Conservation (phyloP, 306 rosid genomes). For the Begonia masoniana region DNA sequence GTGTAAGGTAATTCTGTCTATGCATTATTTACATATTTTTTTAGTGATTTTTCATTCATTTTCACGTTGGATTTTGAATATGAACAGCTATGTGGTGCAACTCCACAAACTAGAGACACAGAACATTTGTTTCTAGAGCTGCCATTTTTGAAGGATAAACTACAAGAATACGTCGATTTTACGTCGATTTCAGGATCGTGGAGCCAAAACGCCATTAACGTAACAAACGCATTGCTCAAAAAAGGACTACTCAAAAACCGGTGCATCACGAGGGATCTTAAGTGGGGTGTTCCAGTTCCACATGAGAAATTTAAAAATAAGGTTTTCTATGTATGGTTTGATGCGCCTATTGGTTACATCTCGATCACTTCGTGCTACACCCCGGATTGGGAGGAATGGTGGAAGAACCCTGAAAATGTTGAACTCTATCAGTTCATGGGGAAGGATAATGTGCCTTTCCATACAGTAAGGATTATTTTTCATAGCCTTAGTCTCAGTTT, state of each 20-base stretch:
- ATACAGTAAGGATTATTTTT: constrained; percentile 42
- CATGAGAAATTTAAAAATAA: constrained; percentile 53
- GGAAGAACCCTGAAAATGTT: constrained; percentile 70
- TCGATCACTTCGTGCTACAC: constrained; percentile 75
- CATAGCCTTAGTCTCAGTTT: background rate
- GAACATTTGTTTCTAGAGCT: constrained; percentile 66
- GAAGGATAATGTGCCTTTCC: constrained; percentile 78
- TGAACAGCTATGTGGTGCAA: constrained; percentile 39
- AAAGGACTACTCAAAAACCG: constrained; percentile 44
- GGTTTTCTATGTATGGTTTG: constrained; percentile 88
- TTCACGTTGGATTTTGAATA: background rate
- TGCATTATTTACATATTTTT: background rate
- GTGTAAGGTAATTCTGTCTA: constrained; percentile 45
- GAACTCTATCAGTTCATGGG: constrained; percentile 79
- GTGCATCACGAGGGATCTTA: constrained; percentile 67
- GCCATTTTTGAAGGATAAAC: constrained; percentile 44
- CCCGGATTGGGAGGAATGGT: constrained; percentile 71
- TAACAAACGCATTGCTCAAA: constrained; percentile 55
- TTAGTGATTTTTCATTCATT: background rate
- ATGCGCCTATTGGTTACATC: constrained; percentile 74
- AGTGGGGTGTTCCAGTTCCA: constrained; percentile 85
- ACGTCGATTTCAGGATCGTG: constrained; percentile 49
- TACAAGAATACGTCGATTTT: constrained; percentile 44
- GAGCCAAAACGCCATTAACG: constrained; percentile 70
- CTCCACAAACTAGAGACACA: constrained; percentile 46